phyloP scores from a whole-genome alignment of 225 moss, liverwort and hornwort genomes.

The Ulota crispa region DNA sequence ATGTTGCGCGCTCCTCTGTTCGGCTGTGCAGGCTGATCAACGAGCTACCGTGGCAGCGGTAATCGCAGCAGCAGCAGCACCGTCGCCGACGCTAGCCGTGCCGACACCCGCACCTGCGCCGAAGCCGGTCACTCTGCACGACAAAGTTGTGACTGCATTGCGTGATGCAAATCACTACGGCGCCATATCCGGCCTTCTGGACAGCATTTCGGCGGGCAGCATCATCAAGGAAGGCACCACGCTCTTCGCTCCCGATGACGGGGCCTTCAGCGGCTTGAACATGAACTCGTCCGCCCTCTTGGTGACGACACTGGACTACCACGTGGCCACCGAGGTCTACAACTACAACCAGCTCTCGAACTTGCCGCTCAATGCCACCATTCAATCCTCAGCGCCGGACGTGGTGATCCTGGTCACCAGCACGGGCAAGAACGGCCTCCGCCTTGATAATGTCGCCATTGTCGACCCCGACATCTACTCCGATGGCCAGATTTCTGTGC shows the following conservation, averaged over 20 bases:
- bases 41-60: constrained; percentile 14
- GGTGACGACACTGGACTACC: constrained; percentile 59
- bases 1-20: constrained; percentile 29
- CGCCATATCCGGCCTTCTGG: constrained; percentile 78
- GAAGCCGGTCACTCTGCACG: constrained; percentile 59
- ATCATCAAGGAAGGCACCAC: constrained; percentile 69
- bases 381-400: constrained; percentile 55
- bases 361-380: constrained; percentile 44
- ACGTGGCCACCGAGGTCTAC: constrained; percentile 62
- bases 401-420: constrained; percentile 58
- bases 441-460: constrained; percentile 64
- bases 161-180: constrained; percentile 74
- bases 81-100: constrained; percentile 17
- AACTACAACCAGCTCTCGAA: constrained; percentile 57
- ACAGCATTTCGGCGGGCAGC: constrained; percentile 51
- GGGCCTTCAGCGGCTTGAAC: constrained; percentile 62
- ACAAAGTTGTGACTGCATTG: constrained; percentile 66
- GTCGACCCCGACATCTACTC: constrained; percentile 72
- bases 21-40: constrained; percentile 25
- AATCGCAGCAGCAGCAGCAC: constrained; percentile 7
- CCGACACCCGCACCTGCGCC: constrained; percentile 45
- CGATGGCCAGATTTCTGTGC: constrained; percentile 74
- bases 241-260: constrained; percentile 74
- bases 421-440: constrained; percentile 49
- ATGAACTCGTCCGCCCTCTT: constrained; percentile 47